phyloP scores from a whole-genome alignment of 1,284 basidiomycete species.

The Coniferiporia sulphurascens region DNA sequence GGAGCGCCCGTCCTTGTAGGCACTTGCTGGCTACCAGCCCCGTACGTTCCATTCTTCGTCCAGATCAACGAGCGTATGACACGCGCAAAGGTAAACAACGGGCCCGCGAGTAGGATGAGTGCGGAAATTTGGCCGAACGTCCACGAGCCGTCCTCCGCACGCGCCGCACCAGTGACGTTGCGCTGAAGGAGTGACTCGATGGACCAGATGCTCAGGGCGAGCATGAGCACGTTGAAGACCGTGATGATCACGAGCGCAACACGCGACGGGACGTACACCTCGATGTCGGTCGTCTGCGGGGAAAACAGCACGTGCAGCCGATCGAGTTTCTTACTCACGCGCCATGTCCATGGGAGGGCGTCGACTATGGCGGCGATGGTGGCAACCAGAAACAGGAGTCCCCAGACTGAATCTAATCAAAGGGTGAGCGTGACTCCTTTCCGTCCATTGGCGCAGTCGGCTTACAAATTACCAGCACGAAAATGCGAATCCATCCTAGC shows the following conservation, averaged over 20 bases:
- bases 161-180: constrained; percentile 5
- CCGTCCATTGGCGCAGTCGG: neutral
- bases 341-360: neutral
- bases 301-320: neutral
- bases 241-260: constrained; percentile 11
- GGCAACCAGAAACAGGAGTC: constrained; percentile 10
- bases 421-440: neutral
- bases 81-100: constrained; percentile 12
- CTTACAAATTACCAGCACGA: constrained; percentile 15
- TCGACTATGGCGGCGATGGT: constrained; percentile 3
- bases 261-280: neutral
- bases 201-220: constrained; percentile 17
- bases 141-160: constrained; percentile 10
- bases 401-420: constrained; percentile 12
- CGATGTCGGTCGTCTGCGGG: neutral
- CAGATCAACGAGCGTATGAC: constrained; percentile 3
- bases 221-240: constrained; percentile 10
- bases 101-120: constrained; percentile 14
- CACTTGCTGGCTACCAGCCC: neutral
- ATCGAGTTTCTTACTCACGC: neutral
- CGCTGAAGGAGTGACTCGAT: constrained; percentile 10
- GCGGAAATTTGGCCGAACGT: constrained; percentile 17
- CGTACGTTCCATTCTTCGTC: neutral
- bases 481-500: constrained; percentile 11
- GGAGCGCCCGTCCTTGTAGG: neutral